Evolutionary conservation across 2,329 filamentous ascomycete species (phyloP).

Genomic region (Fusarium haematococcum): DNA sequence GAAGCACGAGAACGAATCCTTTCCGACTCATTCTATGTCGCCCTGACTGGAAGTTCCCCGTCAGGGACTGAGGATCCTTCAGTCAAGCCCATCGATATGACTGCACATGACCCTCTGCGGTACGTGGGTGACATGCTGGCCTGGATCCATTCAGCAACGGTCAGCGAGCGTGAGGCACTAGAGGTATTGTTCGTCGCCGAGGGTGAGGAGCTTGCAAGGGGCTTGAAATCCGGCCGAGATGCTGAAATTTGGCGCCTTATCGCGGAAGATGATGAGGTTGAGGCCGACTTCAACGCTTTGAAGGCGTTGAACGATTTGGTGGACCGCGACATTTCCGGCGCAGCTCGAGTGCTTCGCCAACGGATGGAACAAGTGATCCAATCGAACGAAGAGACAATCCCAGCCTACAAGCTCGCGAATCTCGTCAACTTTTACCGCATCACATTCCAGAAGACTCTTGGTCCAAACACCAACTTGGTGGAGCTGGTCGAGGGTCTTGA

Average conservation of each 20-base stretch:
- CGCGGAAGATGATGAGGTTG: slow-evolving; percentile 65
- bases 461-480: slow-evolving; percentile 74
- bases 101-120: slow-evolving; percentile 89
- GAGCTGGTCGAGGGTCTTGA: slow-evolving; percentile 77
- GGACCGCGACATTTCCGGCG: slow-evolving; percentile 84
- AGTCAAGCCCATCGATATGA: slow-evolving; percentile 92
- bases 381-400: slow-evolving; percentile 88
- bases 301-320: slow-evolving; percentile 88
- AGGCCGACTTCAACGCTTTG: slow-evolving; percentile 78
- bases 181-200: slow-evolving; percentile 93
- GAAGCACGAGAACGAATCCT: slow-evolving; percentile 89
- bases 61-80: slow-evolving; percentile 69
- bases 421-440: slow-evolving; percentile 88
- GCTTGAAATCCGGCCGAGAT: slow-evolving; percentile 81
- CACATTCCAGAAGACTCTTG: slow-evolving; percentile 86
- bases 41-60: slow-evolving; percentile 79
- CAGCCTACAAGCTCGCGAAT: slow-evolving; percentile 91
- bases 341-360: slow-evolving; percentile 86
- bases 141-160: slow-evolving; percentile 93
- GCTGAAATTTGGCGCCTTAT: slow-evolving; percentile 85
- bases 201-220: slow-evolving; percentile 86
- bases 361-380: slow-evolving; percentile 92
- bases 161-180: slow-evolving; percentile 92
- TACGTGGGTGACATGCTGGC: slow-evolving; percentile 98
- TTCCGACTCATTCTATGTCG: slow-evolving; percentile 89